Base-by-base conservation (phyloP, 192 early-diverging fungal species). In the Radiomyces spectabilis region DNA sequence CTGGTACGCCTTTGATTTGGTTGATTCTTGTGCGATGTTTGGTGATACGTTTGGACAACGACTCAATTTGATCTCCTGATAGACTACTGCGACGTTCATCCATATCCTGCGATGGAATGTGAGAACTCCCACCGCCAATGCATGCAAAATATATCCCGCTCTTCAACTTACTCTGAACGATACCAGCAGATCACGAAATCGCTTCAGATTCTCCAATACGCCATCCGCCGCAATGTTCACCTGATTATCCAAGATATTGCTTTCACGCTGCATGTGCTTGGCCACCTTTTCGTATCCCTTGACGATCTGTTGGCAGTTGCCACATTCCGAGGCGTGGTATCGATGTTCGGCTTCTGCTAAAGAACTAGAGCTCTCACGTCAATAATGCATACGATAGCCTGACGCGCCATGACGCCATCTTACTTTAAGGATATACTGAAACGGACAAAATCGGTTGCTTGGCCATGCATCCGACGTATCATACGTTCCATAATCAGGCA, bases 131-230 rank as follows among this genome's bases (percentile, higher is more conserved):
- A 58, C 4, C 21, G 42, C 12, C 15, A 25, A 39, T 50, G 12
- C 12, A 24, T 22, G 10, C 5, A 21, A 19, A 68, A 18, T 39
- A 48, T 10, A 22, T 30, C 19, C 3, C 7, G 3, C 19, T 21
- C 10, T 7, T 30, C 47, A 13, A 18, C 61, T 33, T 64, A 79
- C 78, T 34, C 63, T 65, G 37, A 75, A 67, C 5, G 82, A 78
- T 12, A 80, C 71, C 19, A 86, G 57, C 9, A 86, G 51, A 48
- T 86, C 84, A n/a, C 83, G 75, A 42, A 82, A 75, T 29, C 74
- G 59, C 47, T 85, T 86, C 33, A 86, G 39, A 65, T 61, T 74
- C 43, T 86, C 85, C 4, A 85, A 59, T 41, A 84, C 64, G 0
- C 66, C 75, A 38, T 75, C 75, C 7, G 70, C 68, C 43, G 66